Percentiles rank a stretch among this genome's conserved stretches.
Conservation (phyloP, 2,329 filamentous ascomycete species). For the Fusarium veterinarium region DNA sequence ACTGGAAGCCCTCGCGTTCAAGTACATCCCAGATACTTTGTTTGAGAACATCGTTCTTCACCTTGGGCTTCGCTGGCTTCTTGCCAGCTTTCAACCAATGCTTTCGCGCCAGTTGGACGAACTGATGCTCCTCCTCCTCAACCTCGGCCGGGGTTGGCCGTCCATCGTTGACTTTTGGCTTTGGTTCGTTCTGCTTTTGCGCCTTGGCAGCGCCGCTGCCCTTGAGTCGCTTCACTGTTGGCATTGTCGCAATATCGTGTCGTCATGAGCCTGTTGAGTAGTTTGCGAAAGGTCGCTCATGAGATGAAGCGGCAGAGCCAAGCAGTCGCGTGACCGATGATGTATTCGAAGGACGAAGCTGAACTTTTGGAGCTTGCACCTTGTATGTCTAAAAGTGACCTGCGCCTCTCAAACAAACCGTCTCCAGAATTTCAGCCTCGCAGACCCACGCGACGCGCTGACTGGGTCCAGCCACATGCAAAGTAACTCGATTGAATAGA, state of each 20-base stretch:
- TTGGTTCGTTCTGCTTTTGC: constrained; percentile 50
- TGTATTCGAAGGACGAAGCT: constrained; percentile 14
- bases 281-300: constrained; percentile 14
- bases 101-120: constrained; percentile 82
- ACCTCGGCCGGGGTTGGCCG: constrained; percentile 70
- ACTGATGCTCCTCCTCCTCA: constrained; percentile 77
- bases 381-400: constrained; percentile 32
- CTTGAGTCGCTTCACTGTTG: constrained; percentile 69
- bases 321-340: constrained; percentile 22
- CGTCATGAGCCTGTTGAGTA: constrained; percentile 35
- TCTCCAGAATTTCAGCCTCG: constrained; percentile 53
- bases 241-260: constrained; percentile 56
- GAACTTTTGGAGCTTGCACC: constrained; percentile 25
- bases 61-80: constrained; percentile 73
- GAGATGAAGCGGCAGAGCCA: constrained; percentile 13
- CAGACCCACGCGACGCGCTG: constrained; percentile 43
- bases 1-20: constrained; percentile 82
- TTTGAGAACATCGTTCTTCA: constrained; percentile 88
- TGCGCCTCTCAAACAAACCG: constrained; percentile 35
- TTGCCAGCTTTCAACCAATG: constrained; percentile 81
- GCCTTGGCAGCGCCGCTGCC: constrained; percentile 60
- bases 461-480: constrained; percentile 28
- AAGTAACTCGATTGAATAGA: constrained; percentile 19
- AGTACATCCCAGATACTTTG: constrained; percentile 88
- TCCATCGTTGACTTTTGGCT: constrained; percentile 54